phyloP scores from a whole-genome alignment of 2,329 filamentous ascomycete species.

The Pseudogymnoascus destructans region DNA sequence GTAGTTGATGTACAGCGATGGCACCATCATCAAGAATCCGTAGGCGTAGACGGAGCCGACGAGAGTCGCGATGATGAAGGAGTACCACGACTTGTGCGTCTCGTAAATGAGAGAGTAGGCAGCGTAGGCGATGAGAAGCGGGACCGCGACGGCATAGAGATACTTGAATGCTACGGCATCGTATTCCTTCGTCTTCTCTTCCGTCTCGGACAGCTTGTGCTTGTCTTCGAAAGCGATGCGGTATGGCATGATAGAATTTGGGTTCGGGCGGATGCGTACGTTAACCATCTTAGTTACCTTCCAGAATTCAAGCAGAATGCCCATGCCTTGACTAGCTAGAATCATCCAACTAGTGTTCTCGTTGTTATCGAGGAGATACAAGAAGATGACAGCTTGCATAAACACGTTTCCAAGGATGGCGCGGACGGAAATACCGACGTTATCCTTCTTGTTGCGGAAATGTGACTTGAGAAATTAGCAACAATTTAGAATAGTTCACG shows the following conservation, averaged over 20 bases:
- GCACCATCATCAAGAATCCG: conserved; percentile 98
- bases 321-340: conserved; percentile 63
- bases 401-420: conserved; percentile 95
- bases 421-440: conserved; percentile 88
- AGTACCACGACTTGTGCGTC: conserved; percentile 95
- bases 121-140: conserved; percentile 78
- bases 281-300: conserved; percentile 95
- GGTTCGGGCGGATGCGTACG: conserved; percentile 61
- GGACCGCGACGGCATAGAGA: conserved; percentile 84
- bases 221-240: conserved; percentile 85
- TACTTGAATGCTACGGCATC: conserved; percentile 97
- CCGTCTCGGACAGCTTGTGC: conserved; percentile 85
- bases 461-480: conserved; percentile 41
- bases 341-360: conserved; percentile 99
- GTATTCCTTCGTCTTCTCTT: conserved; percentile 97
- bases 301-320: conserved; percentile 66
- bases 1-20: conserved; percentile 97
- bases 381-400: conserved; percentile 92
- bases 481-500: neutral
- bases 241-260: conserved; percentile 64
- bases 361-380: conserved; percentile 94
- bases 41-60: conserved; percentile 96
- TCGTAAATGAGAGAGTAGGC: conserved; percentile 87
- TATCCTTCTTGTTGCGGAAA: conserved; percentile 99
- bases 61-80: conserved; percentile 84